These are phyloP conservation scores for Dalbergia oliveri DNA, from an alignment of 306 rosid species.

Conservation along the genomic window DNA sequence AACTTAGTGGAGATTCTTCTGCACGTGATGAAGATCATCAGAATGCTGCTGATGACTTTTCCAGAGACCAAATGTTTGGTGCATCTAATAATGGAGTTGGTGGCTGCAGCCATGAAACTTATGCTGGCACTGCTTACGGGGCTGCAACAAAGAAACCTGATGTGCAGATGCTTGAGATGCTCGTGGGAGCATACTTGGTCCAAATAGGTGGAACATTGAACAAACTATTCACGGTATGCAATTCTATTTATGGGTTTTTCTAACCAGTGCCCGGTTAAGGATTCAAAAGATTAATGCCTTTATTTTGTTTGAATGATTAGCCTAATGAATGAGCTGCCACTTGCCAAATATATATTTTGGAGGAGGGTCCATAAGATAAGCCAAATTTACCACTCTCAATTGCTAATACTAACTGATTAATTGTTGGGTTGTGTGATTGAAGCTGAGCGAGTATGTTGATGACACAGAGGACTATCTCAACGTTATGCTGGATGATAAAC, in stretches of 20 bases:
- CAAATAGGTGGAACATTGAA: constrained; percentile 83
- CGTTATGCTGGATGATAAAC: constrained; percentile 91
- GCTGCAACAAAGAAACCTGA: constrained; percentile 58
- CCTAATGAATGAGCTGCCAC: neutral
- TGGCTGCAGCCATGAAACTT: neutral
- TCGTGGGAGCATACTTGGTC: constrained; percentile 89
- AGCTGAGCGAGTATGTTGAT: constrained; percentile 85
- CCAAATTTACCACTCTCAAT: no score
- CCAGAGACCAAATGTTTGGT: no score
- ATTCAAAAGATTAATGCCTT: no score
- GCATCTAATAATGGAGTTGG: no score
- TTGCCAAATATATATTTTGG: no score
- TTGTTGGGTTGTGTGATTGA: constrained; percentile 24
- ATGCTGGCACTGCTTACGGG: constrained; percentile 6
- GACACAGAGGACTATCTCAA: constrained; percentile 95
- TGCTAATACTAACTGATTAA: no score
- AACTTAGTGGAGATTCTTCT: no score
- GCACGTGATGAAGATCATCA: no score
- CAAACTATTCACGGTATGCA: constrained; percentile 50
- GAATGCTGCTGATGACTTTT: no score
- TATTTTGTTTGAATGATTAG: neutral
- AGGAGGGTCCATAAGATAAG: no score
- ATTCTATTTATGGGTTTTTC: no score
- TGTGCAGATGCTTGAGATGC: constrained; percentile 90
- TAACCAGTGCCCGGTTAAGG: no score